Base-by-base conservation (phyloP, 192 early-diverging fungal genomes). In the Geranomyces variabilis region DNA sequence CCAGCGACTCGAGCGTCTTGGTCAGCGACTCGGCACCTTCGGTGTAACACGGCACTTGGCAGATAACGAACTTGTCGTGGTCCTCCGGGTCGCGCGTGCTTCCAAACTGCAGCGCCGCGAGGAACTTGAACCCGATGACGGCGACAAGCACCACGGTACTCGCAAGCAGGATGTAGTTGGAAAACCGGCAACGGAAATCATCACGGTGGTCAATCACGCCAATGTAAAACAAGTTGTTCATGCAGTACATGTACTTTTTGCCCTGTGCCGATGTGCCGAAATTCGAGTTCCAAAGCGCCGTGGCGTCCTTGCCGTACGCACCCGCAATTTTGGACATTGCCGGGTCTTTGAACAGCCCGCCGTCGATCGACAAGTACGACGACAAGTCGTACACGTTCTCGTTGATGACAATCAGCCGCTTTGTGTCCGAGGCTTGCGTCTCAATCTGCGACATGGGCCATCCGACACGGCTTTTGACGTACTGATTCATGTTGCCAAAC, bases 121-220 rank as follows among this genome's bases (percentile, higher is more conserved):
- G 76, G 76, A 99, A 99, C 85, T 97, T 97, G 83, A 97, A 90
- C 47, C 90, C 84, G 66, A 99, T 97, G 46, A 97, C 89, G 13
- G 84, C 74, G 1, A 92, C 92, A 36, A 99, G 76, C 43, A 96
- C 83, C 61, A 89, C 84, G 34, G 97, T 90, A 21, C 84, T 81
- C 15, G 91, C 87, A 49, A 96, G 80, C 46, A 98, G 75, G 70
- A 99, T 79, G 69, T 95, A 97, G 77, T 93, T 93, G 34, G 91
- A 90, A 76, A 95, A 89, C 60, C 81, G 82, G 74, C 95, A 97
- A 57, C 82, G 75, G 63, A 92, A 77, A n/a, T 86, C 83, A 57
- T 91, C 80, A 28, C 94, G 87, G 41, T 89, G 90, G 73, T 97
- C 95, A 34, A 96, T 73, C 53, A 49, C 81, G 69, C 60, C 94